Base-by-base conservation (phyloP, 1,139 yeast species). In the Suhomyces anneliseae region DNA sequence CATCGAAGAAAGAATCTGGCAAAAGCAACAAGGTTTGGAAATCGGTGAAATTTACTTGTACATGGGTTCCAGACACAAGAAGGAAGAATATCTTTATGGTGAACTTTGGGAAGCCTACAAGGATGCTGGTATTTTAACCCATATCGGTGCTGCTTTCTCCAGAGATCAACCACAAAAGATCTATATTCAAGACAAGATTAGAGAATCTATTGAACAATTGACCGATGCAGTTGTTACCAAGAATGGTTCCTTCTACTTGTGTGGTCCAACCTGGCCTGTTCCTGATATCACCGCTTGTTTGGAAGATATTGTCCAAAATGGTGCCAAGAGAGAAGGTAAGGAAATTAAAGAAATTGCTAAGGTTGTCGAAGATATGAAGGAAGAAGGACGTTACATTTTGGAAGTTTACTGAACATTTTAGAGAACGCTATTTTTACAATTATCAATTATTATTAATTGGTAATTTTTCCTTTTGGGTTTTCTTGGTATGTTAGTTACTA, bases 241-340 rank as follows among this genome's bases (percentile, higher is more conserved):
- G 70, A 74, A 85, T 47, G 99, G 98, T 49, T 85, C 90, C 26
- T 92, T 93, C 81, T 93, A 93, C 72, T 79, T 93, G 64, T 93
- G 99, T 83, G 99, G 99, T 54, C 98, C 98, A 39, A 93, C 98
- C 2, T 93, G 99, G 99, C 99, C 99, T 29, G 98, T 93, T 59
- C 97, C 98, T 14, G 97, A 92, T 67, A 88, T 93, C 59, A 89
- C 97, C 49, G 89, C 87, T 42, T 95, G 96, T 58, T 76, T 93
- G 57, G 88, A 87, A 62, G 96, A 89, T 57, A 87, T 93, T 59
- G 78, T 90, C 44, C 66, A 68, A 19, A 79, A 81, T 45, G 96
- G 89, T 53, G 96, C 96, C 34, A 74, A 73, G 46, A 75, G 74
- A 56, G 78, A 75, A 47, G 95, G 93, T 49, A 78, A 77, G 50